phyloP scores from a whole-genome alignment of 75 land plant species.

The Picea sitchensis region DNA sequence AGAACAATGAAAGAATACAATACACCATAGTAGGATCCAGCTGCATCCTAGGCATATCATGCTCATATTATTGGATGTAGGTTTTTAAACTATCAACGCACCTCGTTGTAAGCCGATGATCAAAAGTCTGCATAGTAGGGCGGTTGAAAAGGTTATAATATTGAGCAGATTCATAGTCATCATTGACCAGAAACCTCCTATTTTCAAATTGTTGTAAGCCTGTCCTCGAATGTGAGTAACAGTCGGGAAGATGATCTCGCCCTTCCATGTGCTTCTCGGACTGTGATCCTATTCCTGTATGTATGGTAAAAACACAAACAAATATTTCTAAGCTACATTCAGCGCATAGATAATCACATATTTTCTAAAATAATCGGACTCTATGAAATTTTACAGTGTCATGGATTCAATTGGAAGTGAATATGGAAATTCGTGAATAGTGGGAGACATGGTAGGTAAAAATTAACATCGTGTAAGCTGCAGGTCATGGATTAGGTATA shows the following conservation, averaged over 20 bases:
- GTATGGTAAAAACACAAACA: neutral
- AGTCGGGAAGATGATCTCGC: neutral
- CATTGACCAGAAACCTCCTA: neutral
- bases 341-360: neutral
- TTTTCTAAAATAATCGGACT: neutral
- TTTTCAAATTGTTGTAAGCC: neutral
- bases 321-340: neutral
- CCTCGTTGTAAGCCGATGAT: neutral
- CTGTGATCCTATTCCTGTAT: neutral
- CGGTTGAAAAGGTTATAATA: neutral
- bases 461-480: neutral
- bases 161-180: neutral
- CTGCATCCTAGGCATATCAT: neutral
- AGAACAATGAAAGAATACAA: too few relatives aligned
- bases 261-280: constrained; percentile 1
- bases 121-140: neutral
- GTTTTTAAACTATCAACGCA: neutral
- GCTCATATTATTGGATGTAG: neutral
- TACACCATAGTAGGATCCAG: too few relatives aligned
- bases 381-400: neutral
- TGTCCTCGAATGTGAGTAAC: neutral
- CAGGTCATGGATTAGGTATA: neutral
- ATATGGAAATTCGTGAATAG: neutral
- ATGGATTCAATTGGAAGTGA: neutral
- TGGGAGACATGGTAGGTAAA: neutral